These are phyloP conservation scores for Salix arbutifolia DNA, from an alignment of 345 rosid species.

Conservation along the genomic window DNA sequence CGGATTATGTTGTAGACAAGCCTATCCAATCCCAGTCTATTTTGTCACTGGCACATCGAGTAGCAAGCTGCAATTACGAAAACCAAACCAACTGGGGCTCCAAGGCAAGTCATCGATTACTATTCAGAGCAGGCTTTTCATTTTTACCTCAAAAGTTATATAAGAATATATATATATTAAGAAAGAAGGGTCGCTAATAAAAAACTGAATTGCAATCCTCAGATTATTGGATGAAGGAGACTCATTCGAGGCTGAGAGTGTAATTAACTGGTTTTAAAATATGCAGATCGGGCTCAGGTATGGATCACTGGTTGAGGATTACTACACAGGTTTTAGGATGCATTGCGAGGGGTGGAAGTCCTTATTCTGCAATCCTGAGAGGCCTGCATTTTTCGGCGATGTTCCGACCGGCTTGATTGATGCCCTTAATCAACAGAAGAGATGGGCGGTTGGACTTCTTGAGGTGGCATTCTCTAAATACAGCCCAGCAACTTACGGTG, in stretches of 20 bases:
- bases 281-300: constrained; percentile 60
- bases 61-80: constrained; percentile 55
- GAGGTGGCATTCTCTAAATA: constrained; percentile 46
- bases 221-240: constrained; percentile 44
- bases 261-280: background rate
- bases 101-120: constrained; percentile 27
- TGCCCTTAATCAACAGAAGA: constrained; percentile 43
- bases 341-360: constrained; percentile 72
- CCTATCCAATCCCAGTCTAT: constrained; percentile 26
- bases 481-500: constrained; percentile 46
- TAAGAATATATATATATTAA: no score
- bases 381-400: constrained; percentile 60
- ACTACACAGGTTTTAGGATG: constrained; percentile 48
- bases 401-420: constrained; percentile 47
- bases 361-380: constrained; percentile 48
- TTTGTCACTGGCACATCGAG: constrained; percentile 46
- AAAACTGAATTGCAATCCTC: background rate
- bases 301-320: constrained; percentile 77
- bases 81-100: constrained; percentile 57
- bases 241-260: constrained; percentile 13
- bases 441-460: constrained; percentile 64
- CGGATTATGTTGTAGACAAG: constrained; percentile 14
- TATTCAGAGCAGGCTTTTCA: no score
- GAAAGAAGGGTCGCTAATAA: background rate
- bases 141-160: no score